Evolutionary conservation across 2,329 filamentous ascomycete species (phyloP), one percentile per base, ranked within the genome.

Genomic region (Purpureocillium lavendulum): DNA sequence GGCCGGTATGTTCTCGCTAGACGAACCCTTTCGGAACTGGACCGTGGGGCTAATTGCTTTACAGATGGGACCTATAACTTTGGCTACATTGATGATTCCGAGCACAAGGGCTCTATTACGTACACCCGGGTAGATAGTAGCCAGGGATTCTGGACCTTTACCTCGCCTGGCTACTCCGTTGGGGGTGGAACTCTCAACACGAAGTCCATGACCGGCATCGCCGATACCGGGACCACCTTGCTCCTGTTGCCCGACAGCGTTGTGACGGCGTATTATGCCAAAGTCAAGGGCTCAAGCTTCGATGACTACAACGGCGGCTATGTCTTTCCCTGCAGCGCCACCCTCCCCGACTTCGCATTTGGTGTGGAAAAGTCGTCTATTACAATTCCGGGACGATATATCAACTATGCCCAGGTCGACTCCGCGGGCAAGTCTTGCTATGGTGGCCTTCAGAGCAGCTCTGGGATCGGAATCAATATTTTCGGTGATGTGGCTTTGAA

Each of bases 61-160:
- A 21, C 17, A 33, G 66, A 68, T 3, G 84, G 84, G 34, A 70
- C 73, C 24, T 89, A 87, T 62, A 80, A 87, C 54, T 89, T 89
- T 51, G 85, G 85, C 44, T 70, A 60, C 49, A 79, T 89, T 51
- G 81, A 89, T 55, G 54, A 52, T 2, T 63, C 62, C 40, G 78
- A 84, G 50, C 84, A 82, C 57, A 66, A 58, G 2, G 84, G 83
- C 28, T 51, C 69, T 4, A 70, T 89, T 50, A 60, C 69, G 16
- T 86, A 79, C 55, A 67, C 79, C 15, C 64, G 71, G 9, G 69
- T 87, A 45, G 74, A 85, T 54, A 69, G 67, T 18, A 69, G 67
- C 13, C 61, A 67, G 17, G 84, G 82, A 9, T 86, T 80, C 65
- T 88, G 84, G 83, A 36, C 35, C 18, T 55, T 50, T 34, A 50